Evolutionary conservation across 805 yeast genomes (phyloP).

Genomic region (Zygotorulaspora chibaensis): DNA sequence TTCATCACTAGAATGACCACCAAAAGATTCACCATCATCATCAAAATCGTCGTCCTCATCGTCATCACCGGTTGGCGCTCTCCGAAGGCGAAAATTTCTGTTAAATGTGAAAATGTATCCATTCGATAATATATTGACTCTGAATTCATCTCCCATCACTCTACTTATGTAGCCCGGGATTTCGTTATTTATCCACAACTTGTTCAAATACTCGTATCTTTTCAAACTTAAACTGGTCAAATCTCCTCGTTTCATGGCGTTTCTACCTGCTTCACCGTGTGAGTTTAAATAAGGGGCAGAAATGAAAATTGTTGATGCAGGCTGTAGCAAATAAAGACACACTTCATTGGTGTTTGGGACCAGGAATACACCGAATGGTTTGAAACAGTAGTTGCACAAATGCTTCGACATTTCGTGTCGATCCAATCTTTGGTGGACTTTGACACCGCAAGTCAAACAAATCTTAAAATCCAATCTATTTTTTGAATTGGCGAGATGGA

Average conservation of each 20-base stretch:
- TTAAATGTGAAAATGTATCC: conserved; percentile 27
- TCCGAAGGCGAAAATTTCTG: conserved; percentile 24
- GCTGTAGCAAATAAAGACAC: conserved; percentile 32
- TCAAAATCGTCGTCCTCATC: conserved; percentile 24
- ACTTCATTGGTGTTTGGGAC: conserved; percentile 37
- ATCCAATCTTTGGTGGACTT: conserved; percentile 34
- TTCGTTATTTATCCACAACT: conserved; percentile 59
- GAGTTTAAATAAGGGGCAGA: conserved; percentile 69
- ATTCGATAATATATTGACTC: conserved; percentile 28
- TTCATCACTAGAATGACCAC: conserved; percentile 19
- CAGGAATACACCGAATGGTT: conserved; percentile 36
- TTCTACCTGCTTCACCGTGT: conserved; percentile 69
- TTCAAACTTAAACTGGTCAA: conserved; percentile 48
- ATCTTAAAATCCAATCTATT: conserved; percentile 42
- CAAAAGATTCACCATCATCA: conserved; percentile 18
- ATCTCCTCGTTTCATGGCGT: conserved; percentile 50
- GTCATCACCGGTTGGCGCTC: conserved; percentile 22
- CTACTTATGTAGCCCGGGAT: conserved; percentile 46
- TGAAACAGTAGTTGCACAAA: conserved; percentile 28
- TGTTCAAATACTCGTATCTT: conserved; percentile 54
- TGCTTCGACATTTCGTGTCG: conserved; percentile 33
- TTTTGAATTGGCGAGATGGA: conserved; percentile 23
- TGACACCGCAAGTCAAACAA: conserved; percentile 45
- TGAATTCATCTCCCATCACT: conserved; percentile 35
- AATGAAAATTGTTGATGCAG: conserved; percentile 34